These are phyloP conservation scores for Pluteus cervinus DNA, from an alignment of 768 basidiomycete species.

Conservation along the genomic window DNA sequence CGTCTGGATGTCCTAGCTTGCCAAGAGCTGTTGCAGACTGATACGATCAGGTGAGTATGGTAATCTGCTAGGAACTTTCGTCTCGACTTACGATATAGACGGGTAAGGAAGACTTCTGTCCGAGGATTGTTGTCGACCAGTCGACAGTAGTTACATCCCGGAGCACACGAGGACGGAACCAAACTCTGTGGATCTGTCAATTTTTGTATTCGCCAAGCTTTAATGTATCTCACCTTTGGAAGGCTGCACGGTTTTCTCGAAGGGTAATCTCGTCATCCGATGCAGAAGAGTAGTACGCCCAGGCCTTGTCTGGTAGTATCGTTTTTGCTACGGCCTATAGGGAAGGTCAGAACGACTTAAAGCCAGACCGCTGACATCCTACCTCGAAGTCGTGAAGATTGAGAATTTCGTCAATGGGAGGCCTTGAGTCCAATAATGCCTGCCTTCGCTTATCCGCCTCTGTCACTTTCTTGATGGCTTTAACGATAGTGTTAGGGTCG, in stretches of 20 bases:
- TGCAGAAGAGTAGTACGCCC: constrained; percentile 97
- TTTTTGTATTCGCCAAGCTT: too few species aligned
- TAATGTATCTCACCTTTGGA: constrained; percentile 56
- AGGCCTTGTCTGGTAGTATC: constrained; percentile 81
- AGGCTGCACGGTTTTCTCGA: constrained; percentile 88
- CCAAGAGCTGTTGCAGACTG: constrained; percentile 80
- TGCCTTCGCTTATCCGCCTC: constrained; percentile 68
- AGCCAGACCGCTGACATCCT: constrained; percentile 7
- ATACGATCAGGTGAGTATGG: background rate
- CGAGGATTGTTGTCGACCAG: constrained; percentile 79
- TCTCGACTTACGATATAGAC: constrained; percentile 60
- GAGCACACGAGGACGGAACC: constrained; percentile 87
- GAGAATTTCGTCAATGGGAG: constrained; percentile 72
- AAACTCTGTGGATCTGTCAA: constrained; percentile 45
- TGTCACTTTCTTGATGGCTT: constrained; percentile 55
- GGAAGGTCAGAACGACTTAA: constrained; percentile 6
- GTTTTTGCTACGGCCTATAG: constrained; percentile 71
- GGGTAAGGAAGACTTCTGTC: constrained; percentile 68
- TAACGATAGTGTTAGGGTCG: constrained; percentile 61
- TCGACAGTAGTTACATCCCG: constrained; percentile 82
- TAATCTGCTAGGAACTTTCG: background rate
- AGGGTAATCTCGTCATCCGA: constrained; percentile 92
- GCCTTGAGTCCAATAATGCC: constrained; percentile 54
- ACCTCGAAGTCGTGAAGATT: constrained; percentile 96
- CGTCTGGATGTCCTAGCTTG: constrained; percentile 93